Conservation (phyloP, 2,329 filamentous ascomycete genomes). For the Neonectria punicea region DNA sequence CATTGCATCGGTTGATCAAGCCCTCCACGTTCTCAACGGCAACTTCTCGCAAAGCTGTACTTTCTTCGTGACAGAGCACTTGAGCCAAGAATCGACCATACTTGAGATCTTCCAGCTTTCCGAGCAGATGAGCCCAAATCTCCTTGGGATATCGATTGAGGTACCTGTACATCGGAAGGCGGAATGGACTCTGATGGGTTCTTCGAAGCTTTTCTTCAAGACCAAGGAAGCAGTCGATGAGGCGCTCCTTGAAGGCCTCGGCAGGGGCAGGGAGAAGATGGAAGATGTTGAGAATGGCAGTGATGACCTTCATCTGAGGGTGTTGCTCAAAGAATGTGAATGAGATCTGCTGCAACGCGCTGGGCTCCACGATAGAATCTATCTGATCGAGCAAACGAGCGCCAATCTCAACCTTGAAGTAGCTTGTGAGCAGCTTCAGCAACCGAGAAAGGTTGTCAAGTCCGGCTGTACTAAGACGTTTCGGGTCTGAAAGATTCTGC, state of each 20-base stretch:
- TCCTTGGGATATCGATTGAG: conserved; percentile 93
- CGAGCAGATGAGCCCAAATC: conserved; percentile 82
- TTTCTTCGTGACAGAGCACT: conserved; percentile 80
- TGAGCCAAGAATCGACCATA: conserved; percentile 94
- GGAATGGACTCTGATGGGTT: conserved; percentile 91
- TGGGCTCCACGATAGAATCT: conserved; percentile 86
- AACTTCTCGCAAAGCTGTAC: conserved; percentile 77
- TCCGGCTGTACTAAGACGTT: conserved; percentile 87
- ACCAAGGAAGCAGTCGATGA: conserved; percentile 90
- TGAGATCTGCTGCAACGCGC: conserved; percentile 85
- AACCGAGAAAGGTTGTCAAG: conserved; percentile 91
- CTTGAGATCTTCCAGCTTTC: conserved; percentile 82
- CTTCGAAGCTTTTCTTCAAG: conserved; percentile 86
- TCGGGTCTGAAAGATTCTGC: conserved; percentile 93
- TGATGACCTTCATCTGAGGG: conserved; percentile 91
- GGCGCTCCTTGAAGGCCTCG: conserved; percentile 87
- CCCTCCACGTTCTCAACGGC: conserved; percentile 78
- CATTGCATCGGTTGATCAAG: conserved; percentile 74
- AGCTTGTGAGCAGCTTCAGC: conserved; percentile 91
- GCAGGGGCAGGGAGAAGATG: conserved; percentile 93
- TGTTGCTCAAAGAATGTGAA: conserved; percentile 96
- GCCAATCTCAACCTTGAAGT: conserved; percentile 99
- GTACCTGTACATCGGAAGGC: conserved; percentile 89
- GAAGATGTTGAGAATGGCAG: conserved; percentile 96
- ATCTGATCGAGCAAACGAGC: conserved; percentile 93